A percentile compares a stretch with the other conserved stretches of the same genome.
Evolutionary conservation across 2,329 filamentous ascomycete genomes (phyloP).

Genomic region (Botrytis galanthina): DNA sequence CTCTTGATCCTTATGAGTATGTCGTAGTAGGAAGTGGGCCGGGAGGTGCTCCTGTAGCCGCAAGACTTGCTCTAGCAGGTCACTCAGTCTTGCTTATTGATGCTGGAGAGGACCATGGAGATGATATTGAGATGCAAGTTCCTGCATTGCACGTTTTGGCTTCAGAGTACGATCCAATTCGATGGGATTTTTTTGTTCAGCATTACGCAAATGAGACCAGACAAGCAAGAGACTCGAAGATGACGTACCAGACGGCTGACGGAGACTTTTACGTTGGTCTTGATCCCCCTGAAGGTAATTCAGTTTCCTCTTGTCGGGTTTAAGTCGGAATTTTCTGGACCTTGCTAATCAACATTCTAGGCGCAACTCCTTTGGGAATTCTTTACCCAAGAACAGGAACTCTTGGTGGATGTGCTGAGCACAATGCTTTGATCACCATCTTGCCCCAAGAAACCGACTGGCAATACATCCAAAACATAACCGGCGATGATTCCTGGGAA

Average conservation of each 20-base stretch:
- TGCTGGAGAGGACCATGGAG: constrained; percentile 51
- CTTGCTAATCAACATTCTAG: constrained; percentile 7
- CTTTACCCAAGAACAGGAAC: constrained; percentile 38
- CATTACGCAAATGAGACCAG: constrained; percentile 26
- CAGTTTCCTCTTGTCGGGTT: background rate
- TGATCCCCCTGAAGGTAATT: constrained; percentile 27
- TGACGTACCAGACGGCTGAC: constrained; percentile 41
- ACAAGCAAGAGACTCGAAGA: constrained; percentile 25
- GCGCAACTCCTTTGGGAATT: constrained; percentile 32
- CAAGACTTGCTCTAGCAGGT: constrained; percentile 50
- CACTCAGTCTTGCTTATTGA: constrained; percentile 53
- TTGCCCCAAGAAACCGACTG: constrained; percentile 31
- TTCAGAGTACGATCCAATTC: constrained; percentile 42
- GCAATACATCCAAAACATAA: constrained; percentile 30
- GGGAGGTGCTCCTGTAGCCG: constrained; percentile 50
- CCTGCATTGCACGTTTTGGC: constrained; percentile 46
- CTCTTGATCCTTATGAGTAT: constrained; percentile 43
- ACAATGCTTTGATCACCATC: constrained; percentile 30
- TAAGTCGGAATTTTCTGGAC: background rate
- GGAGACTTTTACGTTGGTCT: constrained; percentile 33
- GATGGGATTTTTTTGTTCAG: constrained; percentile 48
- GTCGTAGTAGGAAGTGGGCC: constrained; percentile 53
- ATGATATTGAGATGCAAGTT: constrained; percentile 46
- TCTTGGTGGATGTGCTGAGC: constrained; percentile 36
- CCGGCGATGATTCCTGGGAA: constrained; percentile 32